Evolutionary conservation across 2,329 filamentous ascomycete genomes (phyloP).

Genomic region (Penicillium brevicompactum): DNA sequence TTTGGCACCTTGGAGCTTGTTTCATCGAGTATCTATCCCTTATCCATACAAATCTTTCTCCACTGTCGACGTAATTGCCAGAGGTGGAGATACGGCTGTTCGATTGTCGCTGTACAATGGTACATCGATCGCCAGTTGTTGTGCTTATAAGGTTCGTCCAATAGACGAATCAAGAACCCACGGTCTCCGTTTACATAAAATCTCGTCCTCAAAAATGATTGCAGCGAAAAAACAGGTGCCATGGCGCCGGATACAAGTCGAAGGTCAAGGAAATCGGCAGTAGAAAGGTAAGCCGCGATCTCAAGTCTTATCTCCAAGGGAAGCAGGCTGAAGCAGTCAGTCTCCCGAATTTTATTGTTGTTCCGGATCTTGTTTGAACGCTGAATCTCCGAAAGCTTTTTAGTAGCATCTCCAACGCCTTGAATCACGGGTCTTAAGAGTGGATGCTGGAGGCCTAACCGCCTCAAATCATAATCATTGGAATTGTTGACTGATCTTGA

Average conservation of each 20-base stretch:
- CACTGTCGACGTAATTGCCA: background rate
- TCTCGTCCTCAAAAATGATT: constrained; percentile 7
- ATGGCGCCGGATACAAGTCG: constrained; percentile 6
- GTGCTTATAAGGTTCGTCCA: background rate
- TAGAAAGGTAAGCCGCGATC: constrained; percentile 7
- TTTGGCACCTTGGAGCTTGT: background rate
- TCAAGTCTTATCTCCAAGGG: constrained; percentile 9
- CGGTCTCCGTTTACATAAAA: constrained; percentile 4
- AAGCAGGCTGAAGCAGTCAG: background rate
- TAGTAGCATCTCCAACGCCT: background rate
- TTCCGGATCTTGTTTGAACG: background rate
- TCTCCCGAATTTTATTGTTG: background rate
- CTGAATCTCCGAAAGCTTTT: background rate
- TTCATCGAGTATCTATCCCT: background rate
- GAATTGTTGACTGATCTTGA: background rate
- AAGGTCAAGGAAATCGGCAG: constrained; percentile 3
- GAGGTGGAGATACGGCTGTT: background rate
- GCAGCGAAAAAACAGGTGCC: constrained; percentile 2
- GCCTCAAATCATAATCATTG: background rate
- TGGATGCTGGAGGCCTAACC: background rate
- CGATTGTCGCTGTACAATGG: background rate
- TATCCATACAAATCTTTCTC: background rate
- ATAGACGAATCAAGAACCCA: background rate
- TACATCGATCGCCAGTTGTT: background rate
- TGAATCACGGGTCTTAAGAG: background rate